Conservation (phyloP, 2,329 filamentous ascomycete species). For the Fusarium sp. region DNA sequence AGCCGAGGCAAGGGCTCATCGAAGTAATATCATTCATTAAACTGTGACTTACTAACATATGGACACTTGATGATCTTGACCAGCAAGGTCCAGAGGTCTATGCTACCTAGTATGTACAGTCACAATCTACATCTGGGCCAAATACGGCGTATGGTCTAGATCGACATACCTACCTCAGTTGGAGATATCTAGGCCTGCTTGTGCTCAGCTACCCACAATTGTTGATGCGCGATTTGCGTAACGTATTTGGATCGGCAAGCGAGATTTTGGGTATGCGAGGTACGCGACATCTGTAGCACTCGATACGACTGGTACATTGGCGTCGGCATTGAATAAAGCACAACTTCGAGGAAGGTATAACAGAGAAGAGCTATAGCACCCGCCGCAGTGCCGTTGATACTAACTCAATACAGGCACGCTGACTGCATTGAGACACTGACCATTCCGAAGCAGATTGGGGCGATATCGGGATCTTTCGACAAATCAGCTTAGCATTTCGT, state of each 20-base stretch:
- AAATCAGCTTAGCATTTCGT: background rate
- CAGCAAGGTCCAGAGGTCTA: background rate
- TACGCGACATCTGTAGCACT: background rate
- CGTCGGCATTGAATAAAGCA: background rate
- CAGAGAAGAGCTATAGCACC: background rate
- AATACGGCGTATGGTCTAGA: background rate
- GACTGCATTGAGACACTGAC: background rate
- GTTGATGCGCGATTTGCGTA: background rate
- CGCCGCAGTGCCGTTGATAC: background rate
- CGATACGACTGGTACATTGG: conserved; percentile 4
- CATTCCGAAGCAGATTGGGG: background rate
- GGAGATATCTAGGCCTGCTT: background rate
- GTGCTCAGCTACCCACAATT: background rate
- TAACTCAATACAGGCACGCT: background rate
- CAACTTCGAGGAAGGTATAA: background rate
- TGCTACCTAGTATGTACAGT: background rate
- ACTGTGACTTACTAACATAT: background rate
- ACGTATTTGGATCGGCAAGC: conserved; percentile 23
- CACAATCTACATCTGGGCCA: background rate
- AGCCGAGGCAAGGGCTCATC: background rate
- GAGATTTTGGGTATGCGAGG: conserved; percentile 22
- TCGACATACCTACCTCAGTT: background rate
- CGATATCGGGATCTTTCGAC: background rate
- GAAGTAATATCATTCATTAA: background rate
- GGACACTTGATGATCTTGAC: background rate